These are phyloP conservation scores for Podila clonocystis DNA, from an alignment of 192 early-diverging fungal species.

Conservation along the genomic window DNA sequence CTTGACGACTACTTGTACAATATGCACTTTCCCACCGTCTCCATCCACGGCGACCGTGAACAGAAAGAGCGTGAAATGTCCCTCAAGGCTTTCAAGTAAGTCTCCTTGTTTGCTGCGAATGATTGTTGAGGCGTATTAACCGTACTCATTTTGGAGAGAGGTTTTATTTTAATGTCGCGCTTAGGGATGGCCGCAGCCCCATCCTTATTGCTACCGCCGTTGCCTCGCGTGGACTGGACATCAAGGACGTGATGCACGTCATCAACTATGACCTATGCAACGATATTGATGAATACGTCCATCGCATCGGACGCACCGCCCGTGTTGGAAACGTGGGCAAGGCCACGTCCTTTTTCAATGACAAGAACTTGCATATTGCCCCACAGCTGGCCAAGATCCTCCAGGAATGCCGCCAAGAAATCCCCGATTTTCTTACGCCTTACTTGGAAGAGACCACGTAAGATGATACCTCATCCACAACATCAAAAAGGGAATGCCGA, in stretches of 20 bases:
- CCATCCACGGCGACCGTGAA: constrained; percentile 87
- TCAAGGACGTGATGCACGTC: constrained; percentile 88
- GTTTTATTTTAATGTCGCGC: not conserved
- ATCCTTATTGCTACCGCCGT: constrained; percentile 93
- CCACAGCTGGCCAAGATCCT: constrained; percentile 60
- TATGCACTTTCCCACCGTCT: constrained; percentile 79
- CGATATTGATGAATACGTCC: constrained; percentile 89
- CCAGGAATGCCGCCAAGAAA: constrained; percentile 66
- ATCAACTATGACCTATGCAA: constrained; percentile 86
- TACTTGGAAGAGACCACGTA: constrained; percentile 17
- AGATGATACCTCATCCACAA: not conserved
- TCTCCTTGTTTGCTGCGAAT: not conserved
- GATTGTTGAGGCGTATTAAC: not conserved
- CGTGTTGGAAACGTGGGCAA: constrained; percentile 68
- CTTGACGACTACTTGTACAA: constrained; percentile 75
- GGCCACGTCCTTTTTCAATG: constrained; percentile 67
- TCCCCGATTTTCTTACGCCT: constrained; percentile 60
- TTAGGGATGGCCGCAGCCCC: constrained; percentile 55
- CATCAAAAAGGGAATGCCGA: too few species aligned
- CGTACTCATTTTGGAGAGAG: not conserved
- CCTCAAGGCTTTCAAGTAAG: constrained; percentile 72
- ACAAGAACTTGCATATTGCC: constrained; percentile 47
- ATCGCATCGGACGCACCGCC: constrained; percentile 83
- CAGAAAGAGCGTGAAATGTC: constrained; percentile 84
- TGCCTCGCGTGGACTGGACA: constrained; percentile 90